These are phyloP conservation scores for Plicaturopsis crispa DNA, from an alignment of 768 basidiomycete species.

Conservation along the genomic window DNA sequence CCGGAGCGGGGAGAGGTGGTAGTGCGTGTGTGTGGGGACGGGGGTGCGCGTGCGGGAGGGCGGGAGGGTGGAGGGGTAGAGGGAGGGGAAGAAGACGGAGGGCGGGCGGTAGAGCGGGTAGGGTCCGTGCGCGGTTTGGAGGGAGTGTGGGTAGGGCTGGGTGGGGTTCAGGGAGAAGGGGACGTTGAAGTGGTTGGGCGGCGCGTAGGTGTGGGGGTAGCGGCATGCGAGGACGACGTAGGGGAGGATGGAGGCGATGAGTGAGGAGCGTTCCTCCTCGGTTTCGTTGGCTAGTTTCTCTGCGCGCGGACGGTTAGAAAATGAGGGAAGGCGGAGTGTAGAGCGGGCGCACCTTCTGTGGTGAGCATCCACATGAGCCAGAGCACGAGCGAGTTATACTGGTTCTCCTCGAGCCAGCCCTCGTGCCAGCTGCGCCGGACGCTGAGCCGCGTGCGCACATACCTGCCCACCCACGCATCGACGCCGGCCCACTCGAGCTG, in stretches of 20 bases:
- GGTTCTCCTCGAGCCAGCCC: slow-evolving; percentile 54
- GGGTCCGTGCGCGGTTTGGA: slow-evolving; percentile 32
- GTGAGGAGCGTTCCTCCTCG: slow-evolving; percentile 16
- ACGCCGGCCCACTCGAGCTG: slow-evolving; percentile 50
- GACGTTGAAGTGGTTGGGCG: slow-evolving; percentile 51
- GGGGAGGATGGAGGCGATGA: slow-evolving; percentile 30
- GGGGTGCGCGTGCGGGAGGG: slow-evolving; percentile 41
- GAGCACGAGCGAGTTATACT: slow-evolving; percentile 41
- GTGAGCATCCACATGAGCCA: slow-evolving; percentile 62
- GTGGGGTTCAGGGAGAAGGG: slow-evolving; percentile 29
- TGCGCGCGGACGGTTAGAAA: slow-evolving; percentile 8
- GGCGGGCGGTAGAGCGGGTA: slow-evolving; percentile 37
- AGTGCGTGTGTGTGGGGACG: slow-evolving; percentile 24
- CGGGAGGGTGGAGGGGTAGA: slow-evolving; percentile 15
- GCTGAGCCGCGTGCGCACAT: slow-evolving; percentile 40
- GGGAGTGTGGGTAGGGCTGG: slow-evolving; percentile 13
- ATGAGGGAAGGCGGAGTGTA: neutral
- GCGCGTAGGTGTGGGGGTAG: slow-evolving; percentile 52
- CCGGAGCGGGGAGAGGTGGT: neutral
- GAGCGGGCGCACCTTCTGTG: slow-evolving; percentile 33
- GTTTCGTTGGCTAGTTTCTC: slow-evolving; percentile 21
- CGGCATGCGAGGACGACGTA: slow-evolving; percentile 44
- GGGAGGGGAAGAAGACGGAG: slow-evolving; percentile 10
- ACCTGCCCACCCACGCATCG: slow-evolving; percentile 34
- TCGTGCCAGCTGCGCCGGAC: slow-evolving; percentile 21